A percentile compares a stretch with the other conserved stretches of the same genome.
phyloP scores from a whole-genome alignment of 768 basidiomycete genomes.

The Collybia sordida region DNA sequence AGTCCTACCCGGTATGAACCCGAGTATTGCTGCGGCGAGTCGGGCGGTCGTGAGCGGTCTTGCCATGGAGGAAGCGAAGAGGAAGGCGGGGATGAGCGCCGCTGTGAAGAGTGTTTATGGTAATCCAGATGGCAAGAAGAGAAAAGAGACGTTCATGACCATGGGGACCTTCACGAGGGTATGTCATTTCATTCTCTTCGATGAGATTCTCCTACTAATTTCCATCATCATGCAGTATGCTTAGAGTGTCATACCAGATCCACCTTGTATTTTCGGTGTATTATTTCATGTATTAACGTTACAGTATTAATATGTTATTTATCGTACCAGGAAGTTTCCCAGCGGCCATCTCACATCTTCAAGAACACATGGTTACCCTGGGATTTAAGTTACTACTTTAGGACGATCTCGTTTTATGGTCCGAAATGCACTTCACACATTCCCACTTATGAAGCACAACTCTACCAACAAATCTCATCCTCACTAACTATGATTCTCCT shows the following conservation, averaged over 20 bases:
- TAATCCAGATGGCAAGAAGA: conserved; percentile 47
- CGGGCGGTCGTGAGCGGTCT: conserved; percentile 71
- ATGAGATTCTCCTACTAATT: background rate
- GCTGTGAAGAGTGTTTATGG: conserved; percentile 83
- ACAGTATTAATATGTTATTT: no score
- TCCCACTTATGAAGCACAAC: no score
- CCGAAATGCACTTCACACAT: no score
- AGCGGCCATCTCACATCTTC: no score
- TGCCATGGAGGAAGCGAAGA: conserved; percentile 78
- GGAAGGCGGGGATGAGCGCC: conserved; percentile 82
- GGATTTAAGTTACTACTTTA: no score
- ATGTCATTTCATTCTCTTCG: conserved; percentile 28
- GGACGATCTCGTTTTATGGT: no score
- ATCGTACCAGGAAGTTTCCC: no score
- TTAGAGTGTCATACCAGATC: background rate
- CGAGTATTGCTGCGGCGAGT: conserved; percentile 55
- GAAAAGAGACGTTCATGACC: conserved; percentile 89
- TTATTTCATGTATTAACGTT: background rate
- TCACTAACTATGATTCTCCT: no score
- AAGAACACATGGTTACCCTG: no score
- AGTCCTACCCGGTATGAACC: conserved; percentile 44
- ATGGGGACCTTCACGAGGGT: conserved; percentile 92
- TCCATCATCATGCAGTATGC: background rate
- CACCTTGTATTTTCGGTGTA: background rate
- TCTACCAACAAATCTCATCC: no score